Conservation (phyloP, 1,284 basidiomycete genomes). For the Athelia psychrophila region DNA sequence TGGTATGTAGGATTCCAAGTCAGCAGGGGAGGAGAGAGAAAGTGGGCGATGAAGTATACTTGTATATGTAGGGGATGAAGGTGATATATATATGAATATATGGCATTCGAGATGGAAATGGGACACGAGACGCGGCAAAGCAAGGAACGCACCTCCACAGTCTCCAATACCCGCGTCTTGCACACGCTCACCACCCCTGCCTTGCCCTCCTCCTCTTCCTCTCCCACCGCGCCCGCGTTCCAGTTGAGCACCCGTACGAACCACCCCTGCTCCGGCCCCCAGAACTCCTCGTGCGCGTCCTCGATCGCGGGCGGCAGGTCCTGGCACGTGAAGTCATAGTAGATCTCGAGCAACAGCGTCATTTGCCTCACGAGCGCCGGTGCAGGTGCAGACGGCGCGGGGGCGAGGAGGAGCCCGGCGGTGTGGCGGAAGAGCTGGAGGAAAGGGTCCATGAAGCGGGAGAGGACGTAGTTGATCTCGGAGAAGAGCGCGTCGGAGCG, state of each 20-base stretch:
- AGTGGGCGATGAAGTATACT: no score
- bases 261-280: slow-evolving; percentile 65
- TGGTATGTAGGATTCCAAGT: no score
- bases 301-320: slow-evolving; percentile 95
- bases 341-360: slow-evolving; percentile 82
- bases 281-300: slow-evolving; percentile 83
- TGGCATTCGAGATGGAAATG: no score
- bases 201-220: slow-evolving; percentile 34
- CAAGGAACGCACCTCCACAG: slow-evolving; percentile 61
- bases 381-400: slow-evolving; percentile 40
- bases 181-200: slow-evolving; percentile 50
- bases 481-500: slow-evolving; percentile 86
- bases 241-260: slow-evolving; percentile 81
- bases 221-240: slow-evolving; percentile 68
- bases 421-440: slow-evolving; percentile 79
- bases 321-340: slow-evolving; percentile 93
- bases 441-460: slow-evolving; percentile 82
- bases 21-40: no score
- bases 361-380: slow-evolving; percentile 63
- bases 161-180: slow-evolving; percentile 89
- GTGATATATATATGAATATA: no score
- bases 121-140: not conserved
- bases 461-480: slow-evolving; percentile 91
- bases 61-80: no score
- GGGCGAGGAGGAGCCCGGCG: slow-evolving; percentile 43